These are phyloP conservation scores for Geotrichum cucujoidarum DNA, from an alignment of 1,139 yeast genomes.

Conservation along the genomic window DNA sequence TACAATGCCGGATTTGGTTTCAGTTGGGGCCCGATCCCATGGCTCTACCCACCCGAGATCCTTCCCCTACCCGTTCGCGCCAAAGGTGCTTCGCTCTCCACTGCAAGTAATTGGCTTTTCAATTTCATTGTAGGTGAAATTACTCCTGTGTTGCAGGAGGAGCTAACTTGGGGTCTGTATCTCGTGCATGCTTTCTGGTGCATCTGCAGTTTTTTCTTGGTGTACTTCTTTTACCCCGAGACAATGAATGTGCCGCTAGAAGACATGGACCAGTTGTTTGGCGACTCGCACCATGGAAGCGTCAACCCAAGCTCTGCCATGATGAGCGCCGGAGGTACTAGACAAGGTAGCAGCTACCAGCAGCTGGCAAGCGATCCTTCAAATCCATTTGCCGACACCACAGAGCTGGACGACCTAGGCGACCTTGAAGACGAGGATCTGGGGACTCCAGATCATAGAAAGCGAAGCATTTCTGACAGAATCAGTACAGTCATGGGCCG, in stretches of 20 bases:
- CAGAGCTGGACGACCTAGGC: background rate
- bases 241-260: conserved; percentile 85
- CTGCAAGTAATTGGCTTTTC: conserved; percentile 93
- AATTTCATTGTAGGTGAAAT: conserved; percentile 87
- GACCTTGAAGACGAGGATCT: background rate
- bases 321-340: background rate
- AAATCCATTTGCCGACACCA: background rate
- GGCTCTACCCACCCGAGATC: conserved; percentile 86
- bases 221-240: conserved; percentile 71
- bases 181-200: conserved; percentile 77
- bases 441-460: background rate
- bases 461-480: background rate
- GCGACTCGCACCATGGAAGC: conserved; percentile 54
- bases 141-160: conserved; percentile 78
- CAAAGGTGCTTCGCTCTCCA: conserved; percentile 83
- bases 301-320: conserved; percentile 44
- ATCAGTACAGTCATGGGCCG: background rate
- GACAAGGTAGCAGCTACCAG: conserved; percentile 5
- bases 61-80: conserved; percentile 84
- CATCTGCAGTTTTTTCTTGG: conserved; percentile 61
- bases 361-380: conserved; percentile 6
- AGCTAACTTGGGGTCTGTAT: conserved; percentile 74
- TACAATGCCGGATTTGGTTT: conserved; percentile 84
- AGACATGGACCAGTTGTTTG: conserved; percentile 81
- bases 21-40: conserved; percentile 89